phyloP scores from a whole-genome alignment of 805 yeast genomes.

The Candida oleophila region DNA sequence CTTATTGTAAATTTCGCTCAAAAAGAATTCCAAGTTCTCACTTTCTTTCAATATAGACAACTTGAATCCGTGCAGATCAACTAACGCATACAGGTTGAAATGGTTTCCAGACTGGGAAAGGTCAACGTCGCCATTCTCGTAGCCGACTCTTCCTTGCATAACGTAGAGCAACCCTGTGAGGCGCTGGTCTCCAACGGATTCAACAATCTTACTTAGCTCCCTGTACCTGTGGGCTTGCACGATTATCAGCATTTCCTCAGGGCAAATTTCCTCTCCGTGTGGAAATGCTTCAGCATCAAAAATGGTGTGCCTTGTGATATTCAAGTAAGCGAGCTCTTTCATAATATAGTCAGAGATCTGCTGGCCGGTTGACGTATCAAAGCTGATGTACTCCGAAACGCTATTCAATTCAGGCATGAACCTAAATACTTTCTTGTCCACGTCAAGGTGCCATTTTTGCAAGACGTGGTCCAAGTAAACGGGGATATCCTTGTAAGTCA shows the following conservation, averaged over 20 bases:
- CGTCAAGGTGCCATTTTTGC: background rate
- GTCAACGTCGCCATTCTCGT: background rate
- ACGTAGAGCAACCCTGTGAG: background rate
- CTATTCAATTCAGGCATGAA: conserved; percentile 1
- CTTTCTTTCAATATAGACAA: background rate
- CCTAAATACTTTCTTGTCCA: background rate
- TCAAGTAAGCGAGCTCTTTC: background rate
- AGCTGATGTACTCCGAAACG: background rate
- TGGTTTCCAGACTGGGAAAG: background rate
- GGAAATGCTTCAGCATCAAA: background rate
- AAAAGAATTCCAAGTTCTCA: background rate
- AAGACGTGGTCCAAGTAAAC: background rate
- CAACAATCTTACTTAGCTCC: background rate
- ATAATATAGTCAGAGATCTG: background rate
- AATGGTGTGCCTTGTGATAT: background rate
- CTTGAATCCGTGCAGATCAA: background rate
- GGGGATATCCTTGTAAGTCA: conserved; percentile 1
- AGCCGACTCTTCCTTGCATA: background rate
- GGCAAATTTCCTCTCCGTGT: background rate
- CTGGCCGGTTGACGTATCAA: background rate
- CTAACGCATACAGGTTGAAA: background rate
- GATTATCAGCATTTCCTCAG: background rate
- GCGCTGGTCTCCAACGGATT: background rate
- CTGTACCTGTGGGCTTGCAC: background rate
- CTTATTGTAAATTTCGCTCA: background rate